These are phyloP conservation scores for Musa itinerans DNA, from an alignment of 176 grass and related monocot species.

Conservation along the genomic window DNA sequence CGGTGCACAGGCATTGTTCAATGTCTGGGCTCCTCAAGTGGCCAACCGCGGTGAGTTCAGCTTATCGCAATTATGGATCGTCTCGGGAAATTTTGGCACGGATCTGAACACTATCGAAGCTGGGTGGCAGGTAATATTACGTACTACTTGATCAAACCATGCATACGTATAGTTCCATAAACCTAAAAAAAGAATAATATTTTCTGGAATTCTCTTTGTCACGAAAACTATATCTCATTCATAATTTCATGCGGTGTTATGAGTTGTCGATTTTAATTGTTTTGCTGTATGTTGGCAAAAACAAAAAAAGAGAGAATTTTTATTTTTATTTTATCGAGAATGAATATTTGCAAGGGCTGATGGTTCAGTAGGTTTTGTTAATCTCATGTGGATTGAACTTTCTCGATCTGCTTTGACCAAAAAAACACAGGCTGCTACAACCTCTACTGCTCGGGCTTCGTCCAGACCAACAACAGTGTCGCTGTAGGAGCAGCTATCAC, in stretches of 20 bases:
- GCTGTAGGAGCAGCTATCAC: neutral
- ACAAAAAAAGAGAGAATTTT: neutral
- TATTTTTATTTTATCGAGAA: neutral
- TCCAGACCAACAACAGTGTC: neutral
- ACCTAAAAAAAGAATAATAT: too few relatives aligned
- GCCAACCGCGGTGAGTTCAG: neutral
- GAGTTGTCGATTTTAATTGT: too few relatives aligned
- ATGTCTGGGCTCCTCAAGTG: neutral
- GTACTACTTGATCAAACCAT: too few relatives aligned
- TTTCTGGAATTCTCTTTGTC: too few relatives aligned
- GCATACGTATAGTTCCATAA: too few relatives aligned
- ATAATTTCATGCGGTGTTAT: too few relatives aligned
- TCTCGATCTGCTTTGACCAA: too few relatives aligned
- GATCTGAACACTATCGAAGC: slow-evolving; percentile 1
- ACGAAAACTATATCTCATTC: too few relatives aligned
- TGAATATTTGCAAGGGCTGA: too few relatives aligned
- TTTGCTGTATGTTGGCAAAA: too few relatives aligned
- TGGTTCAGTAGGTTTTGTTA: too few relatives aligned
- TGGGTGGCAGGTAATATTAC: slow-evolving; percentile 7
- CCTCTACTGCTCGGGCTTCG: neutral
- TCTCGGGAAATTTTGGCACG: neutral
- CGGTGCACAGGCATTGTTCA: neutral
- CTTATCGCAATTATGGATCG: neutral
- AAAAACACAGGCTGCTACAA: neutral
- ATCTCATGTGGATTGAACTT: too few relatives aligned